Evolutionary conservation across 345 rosid species (phyloP).

Genomic region (Aquilaria yunnanensis): DNA sequence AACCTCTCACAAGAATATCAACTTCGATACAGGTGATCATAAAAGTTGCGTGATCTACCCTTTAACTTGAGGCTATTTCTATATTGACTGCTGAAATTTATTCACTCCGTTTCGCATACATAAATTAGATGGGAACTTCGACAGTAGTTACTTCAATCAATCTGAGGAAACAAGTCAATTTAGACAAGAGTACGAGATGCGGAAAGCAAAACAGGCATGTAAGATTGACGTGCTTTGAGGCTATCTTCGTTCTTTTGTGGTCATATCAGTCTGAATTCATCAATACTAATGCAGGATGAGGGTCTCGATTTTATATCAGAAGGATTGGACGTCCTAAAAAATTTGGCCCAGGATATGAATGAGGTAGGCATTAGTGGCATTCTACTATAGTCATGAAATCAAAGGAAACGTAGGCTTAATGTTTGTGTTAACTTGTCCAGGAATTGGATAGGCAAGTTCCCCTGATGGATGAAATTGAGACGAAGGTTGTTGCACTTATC

Average conservation of each 20-base stretch:
- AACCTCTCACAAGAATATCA: constrained; percentile 49
- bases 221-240: constrained; percentile 3
- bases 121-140: constrained; percentile 45
- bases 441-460: constrained; percentile 84
- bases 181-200: constrained; percentile 70
- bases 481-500: constrained; percentile 38
- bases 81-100: constrained; percentile 4
- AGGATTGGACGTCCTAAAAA: constrained; percentile 40
- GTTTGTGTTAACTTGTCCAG: constrained; percentile 27
- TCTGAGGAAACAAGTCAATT: constrained; percentile 63
- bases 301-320: constrained; percentile 56
- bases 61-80: constrained; percentile 7
- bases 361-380: constrained; percentile 41
- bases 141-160: constrained; percentile 46
- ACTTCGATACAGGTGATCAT: constrained; percentile 63
- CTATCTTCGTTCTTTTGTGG: constrained; percentile 5
- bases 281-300: constrained; percentile 32
- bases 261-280: background rate
- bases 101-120: background rate
- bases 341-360: constrained; percentile 57
- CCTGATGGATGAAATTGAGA: constrained; percentile 71
- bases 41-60: constrained; percentile 2
- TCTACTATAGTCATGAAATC: constrained; percentile 2
- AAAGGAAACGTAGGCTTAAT: constrained; percentile 2
- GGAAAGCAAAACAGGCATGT: constrained; percentile 77